These are phyloP conservation scores for Hemerocallis citrina DNA, from an alignment of 106 monocot species.

Conservation along the genomic window DNA sequence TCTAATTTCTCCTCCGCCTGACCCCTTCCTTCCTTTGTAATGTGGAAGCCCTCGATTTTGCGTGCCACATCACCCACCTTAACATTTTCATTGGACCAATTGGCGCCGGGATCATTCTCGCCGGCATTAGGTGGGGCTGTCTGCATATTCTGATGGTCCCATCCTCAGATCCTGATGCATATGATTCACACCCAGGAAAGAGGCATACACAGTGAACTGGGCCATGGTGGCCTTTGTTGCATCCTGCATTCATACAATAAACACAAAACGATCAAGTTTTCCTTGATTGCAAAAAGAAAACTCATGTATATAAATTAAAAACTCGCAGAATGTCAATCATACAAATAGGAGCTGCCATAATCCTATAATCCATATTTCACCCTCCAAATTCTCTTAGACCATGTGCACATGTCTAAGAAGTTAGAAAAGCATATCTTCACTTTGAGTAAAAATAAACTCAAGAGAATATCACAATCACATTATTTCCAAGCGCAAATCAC, in stretches of 20 bases:
- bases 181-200: slow-evolving; percentile 86
- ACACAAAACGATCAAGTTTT: neutral
- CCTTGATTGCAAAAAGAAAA: too few species aligned
- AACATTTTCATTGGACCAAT: slow-evolving; percentile 23
- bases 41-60: slow-evolving; percentile 57
- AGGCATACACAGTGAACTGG: slow-evolving; percentile 92
- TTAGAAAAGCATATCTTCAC: too few species aligned
- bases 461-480: too few species aligned
- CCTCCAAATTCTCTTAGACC: too few species aligned
- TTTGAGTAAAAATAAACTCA: too few species aligned
- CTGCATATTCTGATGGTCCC: slow-evolving; percentile 96
- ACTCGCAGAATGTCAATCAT: too few species aligned
- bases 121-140: slow-evolving; percentile 28
- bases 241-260: slow-evolving; percentile 42
- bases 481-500: too few species aligned
- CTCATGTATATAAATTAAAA: too few species aligned
- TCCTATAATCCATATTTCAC: too few species aligned
- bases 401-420: too few species aligned
- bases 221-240: slow-evolving; percentile 98
- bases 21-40: slow-evolving; percentile 41
- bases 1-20: slow-evolving; percentile 28
- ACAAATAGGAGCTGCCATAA: too few species aligned
- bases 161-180: slow-evolving; percentile 94
- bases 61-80: slow-evolving; percentile 38
- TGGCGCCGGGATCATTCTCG: slow-evolving; percentile 37